A percentile compares a stretch with the other conserved stretches of the same genome.
Evolutionary conservation across 164 flowering plant species (phyloP).

Genomic region (Dillenia suffruticosa): DNA sequence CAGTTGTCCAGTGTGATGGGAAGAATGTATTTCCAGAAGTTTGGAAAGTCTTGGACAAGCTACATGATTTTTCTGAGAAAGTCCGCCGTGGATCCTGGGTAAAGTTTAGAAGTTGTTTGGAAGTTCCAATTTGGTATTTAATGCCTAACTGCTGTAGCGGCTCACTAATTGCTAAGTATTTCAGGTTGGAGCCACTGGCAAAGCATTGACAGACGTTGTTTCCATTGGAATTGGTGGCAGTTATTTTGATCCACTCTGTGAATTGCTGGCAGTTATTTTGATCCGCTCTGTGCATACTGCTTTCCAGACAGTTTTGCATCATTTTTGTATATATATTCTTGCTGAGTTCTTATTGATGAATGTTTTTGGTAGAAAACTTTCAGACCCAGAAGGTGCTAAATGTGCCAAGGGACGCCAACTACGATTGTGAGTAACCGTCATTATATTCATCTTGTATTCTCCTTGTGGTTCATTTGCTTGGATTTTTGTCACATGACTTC

Average conservation of each 20-base stretch:
- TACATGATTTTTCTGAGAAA: constrained; percentile 70
- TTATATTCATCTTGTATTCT: no score
- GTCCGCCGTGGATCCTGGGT: constrained; percentile 95
- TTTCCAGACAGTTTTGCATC: constrained; percentile 80
- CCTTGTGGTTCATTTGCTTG: no score
- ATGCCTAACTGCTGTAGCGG: constrained; percentile 4
- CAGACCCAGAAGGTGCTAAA: constrained; percentile 80
- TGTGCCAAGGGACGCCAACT: constrained; percentile 79
- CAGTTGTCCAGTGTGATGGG: constrained; percentile 71
- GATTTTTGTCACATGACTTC: no score
- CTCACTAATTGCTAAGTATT: constrained; percentile 5
- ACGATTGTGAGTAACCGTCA: constrained; percentile 53
- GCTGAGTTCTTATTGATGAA: not conserved
- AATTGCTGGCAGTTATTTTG: constrained; percentile 97
- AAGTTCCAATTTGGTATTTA: not conserved
- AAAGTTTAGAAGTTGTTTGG: constrained; percentile 13
- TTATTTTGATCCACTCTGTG: no score
- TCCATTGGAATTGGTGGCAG: constrained; percentile 86
- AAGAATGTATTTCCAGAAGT: constrained; percentile 93
- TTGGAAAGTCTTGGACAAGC: constrained; percentile 94
- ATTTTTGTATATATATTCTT: not conserved
- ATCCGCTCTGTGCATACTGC: constrained; percentile 98
- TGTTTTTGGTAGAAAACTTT: constrained; percentile 7
- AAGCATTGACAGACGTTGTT: constrained; percentile 70
- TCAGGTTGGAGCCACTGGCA: constrained; percentile 95